These are phyloP conservation scores for Omphalotus olearius DNA, from an alignment of 1,284 basidiomycete species.

Conservation along the genomic window DNA sequence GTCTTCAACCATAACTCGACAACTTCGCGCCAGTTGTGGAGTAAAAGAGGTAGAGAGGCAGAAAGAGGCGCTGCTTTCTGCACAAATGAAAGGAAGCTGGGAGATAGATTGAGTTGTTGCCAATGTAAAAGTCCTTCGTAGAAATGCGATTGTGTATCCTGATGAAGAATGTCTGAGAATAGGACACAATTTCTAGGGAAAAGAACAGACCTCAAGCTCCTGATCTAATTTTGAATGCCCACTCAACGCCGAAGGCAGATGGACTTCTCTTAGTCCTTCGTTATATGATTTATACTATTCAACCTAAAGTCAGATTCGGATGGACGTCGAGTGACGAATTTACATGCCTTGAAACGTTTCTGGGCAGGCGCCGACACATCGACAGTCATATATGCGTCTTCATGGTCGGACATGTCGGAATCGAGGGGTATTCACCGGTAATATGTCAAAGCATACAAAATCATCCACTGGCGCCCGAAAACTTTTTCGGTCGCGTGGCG, in stretches of 20 bases:
- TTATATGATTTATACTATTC: slow-evolving; percentile 70
- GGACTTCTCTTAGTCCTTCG: slow-evolving; percentile 62
- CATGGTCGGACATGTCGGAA: slow-evolving; percentile 1
- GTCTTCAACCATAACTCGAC: slow-evolving; percentile 57
- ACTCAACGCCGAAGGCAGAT: slow-evolving; percentile 61
- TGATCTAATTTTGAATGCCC: slow-evolving; percentile 32
- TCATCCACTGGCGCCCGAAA: background rate
- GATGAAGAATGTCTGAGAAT: slow-evolving; percentile 1
- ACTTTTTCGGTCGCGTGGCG: too few relatives aligned
- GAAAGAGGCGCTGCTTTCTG: slow-evolving; percentile 58
- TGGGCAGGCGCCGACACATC: slow-evolving; percentile 1
- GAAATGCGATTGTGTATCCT: slow-evolving; percentile 76
- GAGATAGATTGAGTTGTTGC: slow-evolving; percentile 77
- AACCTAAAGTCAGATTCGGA: background rate
- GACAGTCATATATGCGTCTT: background rate
- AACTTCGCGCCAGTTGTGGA: slow-evolving; percentile 76
- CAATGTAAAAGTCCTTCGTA: slow-evolving; percentile 65
- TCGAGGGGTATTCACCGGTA: too few relatives aligned
- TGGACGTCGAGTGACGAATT: background rate
- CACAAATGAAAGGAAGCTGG: slow-evolving; percentile 71
- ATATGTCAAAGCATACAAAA: background rate
- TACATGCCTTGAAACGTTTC: slow-evolving; percentile 13
- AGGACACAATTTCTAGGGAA: background rate
- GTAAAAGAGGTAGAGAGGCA: slow-evolving; percentile 73
- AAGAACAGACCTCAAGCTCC: slow-evolving; percentile 51